These are phyloP conservation scores for Prunus padus DNA, from an alignment of 306 rosid genomes.

Conservation along the genomic window DNA sequence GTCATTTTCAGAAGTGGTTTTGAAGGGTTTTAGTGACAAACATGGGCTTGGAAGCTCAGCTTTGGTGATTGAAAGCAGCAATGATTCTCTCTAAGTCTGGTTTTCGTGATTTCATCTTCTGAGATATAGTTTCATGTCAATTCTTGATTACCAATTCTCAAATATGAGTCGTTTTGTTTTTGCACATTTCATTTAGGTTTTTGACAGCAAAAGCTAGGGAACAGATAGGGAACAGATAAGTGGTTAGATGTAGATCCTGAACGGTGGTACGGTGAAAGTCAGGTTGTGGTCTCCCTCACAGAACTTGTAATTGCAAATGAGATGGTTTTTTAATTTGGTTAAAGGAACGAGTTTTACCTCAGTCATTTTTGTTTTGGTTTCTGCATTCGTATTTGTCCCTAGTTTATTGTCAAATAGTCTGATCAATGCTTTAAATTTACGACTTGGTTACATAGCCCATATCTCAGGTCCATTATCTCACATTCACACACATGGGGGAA, in stretches of 20 bases:
- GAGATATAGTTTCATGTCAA: constrained; percentile 5
- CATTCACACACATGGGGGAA: too few relatives aligned
- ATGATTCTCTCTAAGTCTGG: constrained; percentile 16
- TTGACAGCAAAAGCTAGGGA: constrained; percentile 17
- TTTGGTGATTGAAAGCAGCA: constrained; percentile 3
- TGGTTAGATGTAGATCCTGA: constrained; percentile 11
- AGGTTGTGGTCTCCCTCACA: constrained; percentile 10
- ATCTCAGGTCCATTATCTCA: not conserved
- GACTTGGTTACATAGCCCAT: not conserved
- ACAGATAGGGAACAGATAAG: constrained; percentile 3
- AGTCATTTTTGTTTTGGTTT: constrained; percentile 3
- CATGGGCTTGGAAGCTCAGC: constrained; percentile 13
- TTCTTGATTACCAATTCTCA: constrained; percentile 21
- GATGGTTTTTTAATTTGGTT: constrained; percentile 20
- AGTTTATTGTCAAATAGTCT: not conserved
- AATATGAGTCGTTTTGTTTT: constrained; percentile 14
- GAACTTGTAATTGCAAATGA: constrained; percentile 10
- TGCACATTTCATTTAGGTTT: constrained; percentile 10
- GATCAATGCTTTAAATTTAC: not conserved
- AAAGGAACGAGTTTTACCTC: constrained; percentile 15
- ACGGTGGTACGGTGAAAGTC: not conserved
- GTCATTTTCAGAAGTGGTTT: not conserved
- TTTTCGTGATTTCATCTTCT: constrained; percentile 8
- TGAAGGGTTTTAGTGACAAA: not conserved
- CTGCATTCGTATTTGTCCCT: not conserved